These are phyloP conservation scores for Didymosphaeria variabile DNA, from an alignment of 2,329 filamentous ascomycete genomes.

Conservation along the genomic window DNA sequence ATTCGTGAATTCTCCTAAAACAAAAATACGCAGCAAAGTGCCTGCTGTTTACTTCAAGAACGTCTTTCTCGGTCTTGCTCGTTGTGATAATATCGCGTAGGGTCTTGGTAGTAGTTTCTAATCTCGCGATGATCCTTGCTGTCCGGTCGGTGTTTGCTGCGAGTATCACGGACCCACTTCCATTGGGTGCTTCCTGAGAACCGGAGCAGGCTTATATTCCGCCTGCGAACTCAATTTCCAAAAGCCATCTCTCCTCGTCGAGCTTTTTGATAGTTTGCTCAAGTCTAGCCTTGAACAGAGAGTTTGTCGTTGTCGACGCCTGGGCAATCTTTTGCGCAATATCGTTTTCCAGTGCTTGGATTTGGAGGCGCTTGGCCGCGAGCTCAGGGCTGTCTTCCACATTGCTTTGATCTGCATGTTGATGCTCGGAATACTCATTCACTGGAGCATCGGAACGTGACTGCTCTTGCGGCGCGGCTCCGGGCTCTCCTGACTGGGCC, in stretches of 20 bases:
- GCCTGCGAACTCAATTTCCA: background rate
- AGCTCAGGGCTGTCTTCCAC: background rate
- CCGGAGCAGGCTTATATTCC: too few relatives aligned
- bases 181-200: too few relatives aligned
- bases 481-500: background rate
- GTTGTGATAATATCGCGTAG: too few relatives aligned
- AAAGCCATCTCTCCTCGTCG: background rate
- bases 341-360: background rate
- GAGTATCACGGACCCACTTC: too few relatives aligned
- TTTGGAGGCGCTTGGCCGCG: background rate
- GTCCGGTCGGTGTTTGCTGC: too few relatives aligned
- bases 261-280: background rate
- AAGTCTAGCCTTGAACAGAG: background rate
- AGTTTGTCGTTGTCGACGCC: background rate
- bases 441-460: background rate
- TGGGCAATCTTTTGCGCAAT: background rate
- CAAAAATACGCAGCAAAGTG: too few relatives aligned
- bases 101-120: too few relatives aligned
- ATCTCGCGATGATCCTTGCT: too few relatives aligned
- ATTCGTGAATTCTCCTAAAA: too few relatives aligned
- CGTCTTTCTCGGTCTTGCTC: too few relatives aligned
- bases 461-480: background rate
- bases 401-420: background rate
- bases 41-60: too few relatives aligned
- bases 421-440: background rate